A percentile compares a stretch with the other conserved stretches of the same genome.
phyloP scores from a whole-genome alignment of 352 stramenopile genomes.

The Poterioochromonas sp. region DNA sequence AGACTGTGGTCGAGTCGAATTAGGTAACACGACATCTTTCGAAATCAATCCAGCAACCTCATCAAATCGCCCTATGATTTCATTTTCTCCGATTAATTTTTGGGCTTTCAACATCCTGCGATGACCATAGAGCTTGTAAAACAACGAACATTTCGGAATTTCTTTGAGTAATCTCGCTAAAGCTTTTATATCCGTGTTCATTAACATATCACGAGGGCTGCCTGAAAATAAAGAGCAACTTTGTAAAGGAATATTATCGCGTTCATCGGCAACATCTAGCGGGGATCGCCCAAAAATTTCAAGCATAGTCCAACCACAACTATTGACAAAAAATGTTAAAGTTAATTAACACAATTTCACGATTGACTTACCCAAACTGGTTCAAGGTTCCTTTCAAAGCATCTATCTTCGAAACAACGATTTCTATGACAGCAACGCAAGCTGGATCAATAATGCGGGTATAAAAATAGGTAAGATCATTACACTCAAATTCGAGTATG shows the following conservation, averaged over 20 bases:
- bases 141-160: conserved; percentile 2
- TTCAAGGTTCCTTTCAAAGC: conserved; percentile 56
- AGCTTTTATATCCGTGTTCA: conserved; percentile 50
- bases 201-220: conserved; percentile 56
- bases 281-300: conserved; percentile 60
- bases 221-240: conserved; percentile 52
- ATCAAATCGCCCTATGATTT: conserved; percentile 59
- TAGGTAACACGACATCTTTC: neutral
- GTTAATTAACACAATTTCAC: neutral
- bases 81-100: conserved; percentile 66
- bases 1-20: neutral
- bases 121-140: conserved; percentile 42
- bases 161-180: conserved; percentile 44
- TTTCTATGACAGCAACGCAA: conserved; percentile 79
- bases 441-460: conserved; percentile 70
- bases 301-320: conserved; percentile 81
- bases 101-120: conserved; percentile 53
- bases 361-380: conserved; percentile 41
- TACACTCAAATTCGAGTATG: conserved; percentile 37
- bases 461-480: conserved; percentile 63
- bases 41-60: neutral
- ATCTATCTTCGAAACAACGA: conserved; percentile 77
- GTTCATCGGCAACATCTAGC: conserved; percentile 35
- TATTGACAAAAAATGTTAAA: conserved; percentile 46
- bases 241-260: neutral